Base-by-base conservation (phyloP, 2,329 filamentous ascomycete genomes). In the Cytospora paraplurivora region DNA sequence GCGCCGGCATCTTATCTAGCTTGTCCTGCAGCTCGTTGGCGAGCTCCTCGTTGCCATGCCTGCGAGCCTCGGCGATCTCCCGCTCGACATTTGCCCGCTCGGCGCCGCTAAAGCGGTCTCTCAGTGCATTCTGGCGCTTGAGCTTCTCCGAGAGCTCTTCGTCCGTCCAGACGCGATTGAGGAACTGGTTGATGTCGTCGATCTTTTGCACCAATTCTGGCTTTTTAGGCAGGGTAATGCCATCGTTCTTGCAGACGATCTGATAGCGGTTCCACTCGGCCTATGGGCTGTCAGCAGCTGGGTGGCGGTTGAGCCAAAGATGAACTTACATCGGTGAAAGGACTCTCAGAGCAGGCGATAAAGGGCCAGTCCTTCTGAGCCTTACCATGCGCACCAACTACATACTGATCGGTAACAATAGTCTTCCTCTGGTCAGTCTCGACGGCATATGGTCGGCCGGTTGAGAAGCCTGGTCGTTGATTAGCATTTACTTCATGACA, bases 331-430 rank as follows among this genome's bases (percentile, higher is more conserved):
- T 95, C 92, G n/a, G 90, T 91, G 72, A 98, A 91, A 50, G 83
- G 81, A 56, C 88, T 87, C 74, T 97, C 93, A 0, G 95, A 98
- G 73, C 94, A 93, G 67, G 89, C 89, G 66, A 95, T 89, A 75
- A 98, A 97, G 5, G 93, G 93, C 78, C 93, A 97, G 41, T 93
- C 88, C 73, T 89, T 90, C 72, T 92, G 85, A 0, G 90, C 84
- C 70, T 93, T 93, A 53, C 95, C 95, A 73, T 96, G 90, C 8
- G 92, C 88, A 50, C 91, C 88, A 60, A 88, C 80, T 37, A 91
- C 86, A 73, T 98, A 97, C 74, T 93, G 89, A 66, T 96, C 92
- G 0, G 93, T 96, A 37, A 91, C 85, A 71, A 97, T 90, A 4
- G 82, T 82, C 67, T 92, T 90, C 44, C 92, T 91, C 64, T 90